Base-by-base conservation (phyloP, 2,329 filamentous ascomycete genomes). In the Teratosphaeria nubilosa region DNA sequence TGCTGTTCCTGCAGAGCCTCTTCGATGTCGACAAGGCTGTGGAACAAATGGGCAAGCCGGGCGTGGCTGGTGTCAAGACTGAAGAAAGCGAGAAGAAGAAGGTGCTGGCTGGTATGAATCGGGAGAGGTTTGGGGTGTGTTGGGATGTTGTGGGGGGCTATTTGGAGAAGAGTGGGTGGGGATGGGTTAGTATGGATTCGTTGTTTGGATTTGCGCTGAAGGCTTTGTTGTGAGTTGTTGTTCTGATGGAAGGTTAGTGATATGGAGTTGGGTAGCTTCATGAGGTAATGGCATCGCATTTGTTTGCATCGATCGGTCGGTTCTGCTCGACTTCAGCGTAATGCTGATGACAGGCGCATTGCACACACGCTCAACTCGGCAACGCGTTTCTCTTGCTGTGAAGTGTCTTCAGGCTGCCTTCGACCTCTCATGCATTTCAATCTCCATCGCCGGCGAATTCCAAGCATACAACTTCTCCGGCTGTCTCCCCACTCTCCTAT, bases 11-110 rank as follows among this genome's bases (percentile, higher is more conserved):
- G 71, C 82, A 87, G 31, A 82, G 82, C 54, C 75, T 97, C 57
- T 99, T 91, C 79, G 91, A 99, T 73, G 87, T 95, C 2, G 91
- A 97, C 62, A 90, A 89, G 75, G 87, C 87, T 14, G 83, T 83
- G 63, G 69, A 72, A 22, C 74, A 71, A 52, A 77, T 71, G 57
- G 62, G 63, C 20, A 63, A 64, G 22, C 56, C 61, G 20, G 56
- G 56, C 14, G 45, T 59, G 2, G 57, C 58, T 54, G 74, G n/a
- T 34, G 65, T 67, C 20, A 69, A 72, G 63, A 58, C 58, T 9
- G 70, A 84, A 62, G 81, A 84, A 68, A 82, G 78, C 60, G 86
- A 87, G 58, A 86, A 83, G 73, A 63, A 68, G 62, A 76, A 72
- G 58, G 73, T 96, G 1, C 77, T 96, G 58, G 90, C 85, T 3